Evolutionary conservation across 2,329 filamentous ascomycete species (phyloP).

Genomic region (Colletotrichum nymphaeae): DNA sequence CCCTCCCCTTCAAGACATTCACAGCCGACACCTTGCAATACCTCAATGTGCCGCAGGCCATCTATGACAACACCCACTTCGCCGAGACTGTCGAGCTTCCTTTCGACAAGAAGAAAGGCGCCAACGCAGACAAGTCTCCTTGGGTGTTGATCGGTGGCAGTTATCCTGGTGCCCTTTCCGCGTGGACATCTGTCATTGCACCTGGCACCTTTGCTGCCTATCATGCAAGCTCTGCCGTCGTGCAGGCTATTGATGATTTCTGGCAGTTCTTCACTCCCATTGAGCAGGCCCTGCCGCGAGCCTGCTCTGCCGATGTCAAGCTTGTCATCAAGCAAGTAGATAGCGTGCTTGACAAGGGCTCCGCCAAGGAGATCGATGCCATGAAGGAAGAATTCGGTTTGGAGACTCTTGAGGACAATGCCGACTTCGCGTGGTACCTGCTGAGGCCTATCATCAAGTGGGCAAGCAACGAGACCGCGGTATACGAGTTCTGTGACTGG

Average conservation of each 20-base stretch:
- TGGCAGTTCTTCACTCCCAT: conserved; percentile 62
- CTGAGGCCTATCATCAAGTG: conserved; percentile 19
- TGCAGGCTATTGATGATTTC: conserved; percentile 57
- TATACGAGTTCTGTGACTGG: conserved; percentile 17
- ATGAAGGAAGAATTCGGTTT: conserved; percentile 30
- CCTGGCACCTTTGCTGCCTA: conserved; percentile 64
- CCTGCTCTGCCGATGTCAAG: conserved; percentile 59
- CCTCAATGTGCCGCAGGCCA: conserved; percentile 26
- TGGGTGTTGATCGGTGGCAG: conserved; percentile 65
- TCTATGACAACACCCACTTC: conserved; percentile 32
- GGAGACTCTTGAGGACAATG: conserved; percentile 8
- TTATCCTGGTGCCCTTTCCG: conserved; percentile 61
- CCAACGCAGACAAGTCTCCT: conserved; percentile 54
- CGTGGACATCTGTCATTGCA: conserved; percentile 57
- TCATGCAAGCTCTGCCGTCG: conserved; percentile 60
- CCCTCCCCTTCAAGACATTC: conserved; percentile 20
- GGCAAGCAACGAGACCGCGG: not conserved
- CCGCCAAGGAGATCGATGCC: not conserved
- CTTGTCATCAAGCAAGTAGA: conserved; percentile 60
- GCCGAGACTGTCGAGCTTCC: conserved; percentile 48
- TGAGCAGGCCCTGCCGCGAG: conserved; percentile 42
- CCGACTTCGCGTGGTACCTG: conserved; percentile 18
- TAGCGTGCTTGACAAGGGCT: conserved; percentile 43
- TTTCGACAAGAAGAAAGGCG: conserved; percentile 45
- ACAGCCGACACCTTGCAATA: conserved; percentile 34